Conservation (phyloP, 169 alveolate species). For the Plasmodium relictum region DNA sequence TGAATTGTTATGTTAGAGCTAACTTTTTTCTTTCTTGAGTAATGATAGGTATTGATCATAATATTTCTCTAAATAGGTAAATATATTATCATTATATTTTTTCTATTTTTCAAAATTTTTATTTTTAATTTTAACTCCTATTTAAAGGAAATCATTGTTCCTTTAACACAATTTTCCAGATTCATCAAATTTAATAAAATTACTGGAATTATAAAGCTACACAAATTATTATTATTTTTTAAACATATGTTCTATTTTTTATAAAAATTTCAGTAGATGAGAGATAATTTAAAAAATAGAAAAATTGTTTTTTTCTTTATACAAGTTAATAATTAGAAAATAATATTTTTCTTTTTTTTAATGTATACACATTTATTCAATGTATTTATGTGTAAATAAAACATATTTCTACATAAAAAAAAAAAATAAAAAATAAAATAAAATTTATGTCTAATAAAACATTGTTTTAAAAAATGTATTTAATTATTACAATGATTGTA, state of each 20-base stretch:
- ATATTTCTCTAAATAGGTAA: background rate
- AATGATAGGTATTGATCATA: background rate
- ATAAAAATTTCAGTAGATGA: background rate
- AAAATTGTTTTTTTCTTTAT: background rate
- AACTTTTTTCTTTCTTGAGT: background rate
- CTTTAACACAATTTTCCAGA: background rate
- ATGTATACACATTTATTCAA: no score
- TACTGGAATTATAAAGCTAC: background rate
- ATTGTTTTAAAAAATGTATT: no score
- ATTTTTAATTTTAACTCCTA: background rate
- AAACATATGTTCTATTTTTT: background rate
- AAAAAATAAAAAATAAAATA: no score
- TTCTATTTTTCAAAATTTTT: background rate
- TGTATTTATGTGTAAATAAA: no score
- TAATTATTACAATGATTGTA: no score
- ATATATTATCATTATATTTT: background rate
- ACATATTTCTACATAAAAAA: no score
- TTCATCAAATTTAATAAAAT: background rate
- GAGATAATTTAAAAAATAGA: background rate
- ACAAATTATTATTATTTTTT: background rate
- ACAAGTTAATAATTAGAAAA: background rate
- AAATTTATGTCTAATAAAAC: no score
- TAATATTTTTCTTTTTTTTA: no score
- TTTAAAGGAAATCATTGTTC: background rate
- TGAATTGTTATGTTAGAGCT: background rate